phyloP scores from a whole-genome alignment of 1,139 yeast genomes.

The Spathaspora sp. region DNA sequence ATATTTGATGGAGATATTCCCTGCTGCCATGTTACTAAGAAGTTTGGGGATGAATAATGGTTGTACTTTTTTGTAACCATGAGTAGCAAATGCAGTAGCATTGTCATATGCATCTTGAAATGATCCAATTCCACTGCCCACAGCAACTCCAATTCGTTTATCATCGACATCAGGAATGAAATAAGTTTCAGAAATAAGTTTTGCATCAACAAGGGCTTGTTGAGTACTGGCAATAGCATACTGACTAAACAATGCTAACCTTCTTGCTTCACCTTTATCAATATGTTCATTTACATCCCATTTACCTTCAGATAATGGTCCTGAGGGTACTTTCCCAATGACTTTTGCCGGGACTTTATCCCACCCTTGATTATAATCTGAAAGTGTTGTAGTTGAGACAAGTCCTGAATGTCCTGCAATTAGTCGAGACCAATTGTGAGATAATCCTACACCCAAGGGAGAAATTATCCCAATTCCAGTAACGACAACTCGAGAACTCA shows the following conservation, averaged over 20 bases:
- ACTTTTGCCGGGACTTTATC: conserved; percentile 70
- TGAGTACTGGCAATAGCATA: conserved; percentile 75
- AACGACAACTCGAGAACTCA: conserved; percentile 60
- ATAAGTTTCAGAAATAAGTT: conserved; percentile 33
- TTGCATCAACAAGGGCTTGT: conserved; percentile 74
- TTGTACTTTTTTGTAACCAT: conserved; percentile 72
- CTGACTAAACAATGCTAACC: conserved; percentile 74
- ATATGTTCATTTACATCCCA: conserved; percentile 52
- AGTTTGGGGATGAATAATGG: conserved; percentile 86
- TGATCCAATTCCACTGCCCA: conserved; percentile 94
- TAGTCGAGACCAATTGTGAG: conserved; percentile 52
- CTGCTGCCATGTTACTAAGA: conserved; percentile 92
- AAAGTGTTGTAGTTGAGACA: conserved; percentile 49
- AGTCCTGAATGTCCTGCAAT: conserved; percentile 56
- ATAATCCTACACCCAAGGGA: conserved; percentile 77
- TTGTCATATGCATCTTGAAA: conserved; percentile 71
- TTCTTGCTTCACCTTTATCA: conserved; percentile 47
- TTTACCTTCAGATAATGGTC: conserved; percentile 46
- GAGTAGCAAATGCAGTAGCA: conserved; percentile 44
- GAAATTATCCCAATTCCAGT: conserved; percentile 88
- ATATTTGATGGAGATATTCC: conserved; percentile 78
- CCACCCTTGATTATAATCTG: conserved; percentile 50
- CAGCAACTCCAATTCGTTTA: conserved; percentile 62
- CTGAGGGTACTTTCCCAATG: conserved; percentile 70
- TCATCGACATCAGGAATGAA: conserved; percentile 23